Base-by-base conservation (phyloP, 768 basidiomycete species). In the Naganishia randhawae region DNA sequence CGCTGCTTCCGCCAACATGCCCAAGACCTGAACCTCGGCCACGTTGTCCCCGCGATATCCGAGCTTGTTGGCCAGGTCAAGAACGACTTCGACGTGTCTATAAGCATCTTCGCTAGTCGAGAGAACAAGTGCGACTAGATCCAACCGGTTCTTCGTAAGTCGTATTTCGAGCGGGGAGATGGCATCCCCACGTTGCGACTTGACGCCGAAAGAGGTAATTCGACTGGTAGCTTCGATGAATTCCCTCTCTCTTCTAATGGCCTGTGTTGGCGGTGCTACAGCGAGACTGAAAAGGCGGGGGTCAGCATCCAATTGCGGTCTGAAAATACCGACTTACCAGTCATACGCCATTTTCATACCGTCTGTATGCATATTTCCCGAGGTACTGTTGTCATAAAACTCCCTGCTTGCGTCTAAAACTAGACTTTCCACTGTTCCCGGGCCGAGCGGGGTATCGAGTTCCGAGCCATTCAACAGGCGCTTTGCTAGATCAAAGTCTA, bases 151-250 rank as follows among this genome's bases (percentile, higher is more conserved):
- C 72, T 89, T 90, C 35, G 91, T 90, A 25, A 96, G 84, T 10
- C 95, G 88, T 69, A 99, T 92, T 79, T 97, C 94, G 69, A 96
- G 86, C 0, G 95, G 95, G 10, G 92, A 85, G 62, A 98, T 87
- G 7, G 87, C 85, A 50, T 88, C 85, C 52, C 90, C 88, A 10
- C 87, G 85, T 6, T 86, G 84, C 27, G 91, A 87, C 77, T 83
- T 83, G 69, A 95, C 84, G 67, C 91, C 90, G 83, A 91, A 99
- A 3, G 95, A 92, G n/a, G 88, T 86, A 13, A 99, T 87, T 1
- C 91, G 88, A 29, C 92, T 95, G 0, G 96, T 99, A 1, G 96
- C 96, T 81, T 98, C 94, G 70, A 99, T 96, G 80, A 97, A 99
- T 65, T 92, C 89, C 66, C 87, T 88, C 77, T 97, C 92, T 68